These are phyloP conservation scores for Butyriboletus loyo DNA, from an alignment of 768 basidiomycete genomes.

Conservation along the genomic window DNA sequence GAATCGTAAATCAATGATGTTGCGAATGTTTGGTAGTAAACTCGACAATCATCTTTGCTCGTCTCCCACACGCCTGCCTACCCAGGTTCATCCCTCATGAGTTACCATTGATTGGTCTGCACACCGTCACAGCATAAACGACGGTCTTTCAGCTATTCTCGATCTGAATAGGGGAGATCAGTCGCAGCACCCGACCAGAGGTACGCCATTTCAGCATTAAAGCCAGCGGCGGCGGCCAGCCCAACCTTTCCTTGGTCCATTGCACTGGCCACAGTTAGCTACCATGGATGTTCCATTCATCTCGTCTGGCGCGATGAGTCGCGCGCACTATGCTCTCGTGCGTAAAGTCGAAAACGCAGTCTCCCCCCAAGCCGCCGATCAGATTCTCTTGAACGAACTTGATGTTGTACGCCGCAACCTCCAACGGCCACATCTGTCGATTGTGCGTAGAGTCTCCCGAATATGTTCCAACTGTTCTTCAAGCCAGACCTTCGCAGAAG, in stretches of 20 bases:
- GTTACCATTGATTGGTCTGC: neutral
- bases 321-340: slow-evolving; percentile 73
- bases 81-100: slow-evolving; percentile 1
- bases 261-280: neutral
- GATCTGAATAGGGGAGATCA: neutral
- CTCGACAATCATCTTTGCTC: neutral
- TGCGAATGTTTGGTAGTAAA: slow-evolving; percentile 6
- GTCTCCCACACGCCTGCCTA: neutral
- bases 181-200: slow-evolving; percentile 16
- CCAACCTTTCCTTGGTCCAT: neutral
- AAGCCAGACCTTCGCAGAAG: slow-evolving; percentile 39
- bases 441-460: slow-evolving; percentile 43
- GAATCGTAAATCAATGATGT: neutral
- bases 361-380: slow-evolving; percentile 58
- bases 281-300: slow-evolving; percentile 75
- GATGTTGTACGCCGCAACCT: slow-evolving; percentile 53
- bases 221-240: neutral
- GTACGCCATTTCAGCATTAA: slow-evolving; percentile 8
- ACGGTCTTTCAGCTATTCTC: neutral
- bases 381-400: slow-evolving; percentile 57
- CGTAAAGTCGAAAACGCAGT: slow-evolving; percentile 63
- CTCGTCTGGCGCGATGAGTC: slow-evolving; percentile 74
- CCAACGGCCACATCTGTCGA: slow-evolving; percentile 44
- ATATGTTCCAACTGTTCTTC: slow-evolving; percentile 3
- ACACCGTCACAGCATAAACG: neutral